These are phyloP conservation scores for Carallia pectinifolia DNA, from an alignment of 345 rosid species.

Conservation along the genomic window DNA sequence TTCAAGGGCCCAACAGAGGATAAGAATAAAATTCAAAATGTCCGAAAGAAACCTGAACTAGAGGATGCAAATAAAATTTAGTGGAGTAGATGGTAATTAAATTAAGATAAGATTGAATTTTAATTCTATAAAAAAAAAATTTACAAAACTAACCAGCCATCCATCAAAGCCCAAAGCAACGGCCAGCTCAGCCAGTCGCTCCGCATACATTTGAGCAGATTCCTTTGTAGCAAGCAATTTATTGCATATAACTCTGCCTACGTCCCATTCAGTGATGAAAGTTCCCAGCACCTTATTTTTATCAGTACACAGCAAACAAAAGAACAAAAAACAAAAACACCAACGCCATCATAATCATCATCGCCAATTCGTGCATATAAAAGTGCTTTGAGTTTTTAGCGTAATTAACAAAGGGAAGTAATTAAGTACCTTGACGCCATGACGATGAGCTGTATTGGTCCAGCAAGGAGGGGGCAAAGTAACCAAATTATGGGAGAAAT, in stretches of 20 bases:
- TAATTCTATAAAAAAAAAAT: neutral
- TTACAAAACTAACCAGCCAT: constrained; percentile 65
- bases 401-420: neutral
- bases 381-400: neutral
- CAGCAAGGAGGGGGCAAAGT: constrained; percentile 92
- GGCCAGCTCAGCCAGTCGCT: constrained; percentile 69
- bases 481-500: constrained; percentile 73
- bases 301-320: constrained; percentile 4
- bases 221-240: constrained; percentile 63
- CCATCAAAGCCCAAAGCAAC: constrained; percentile 74
- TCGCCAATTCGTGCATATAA: neutral
- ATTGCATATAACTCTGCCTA: constrained; percentile 50
- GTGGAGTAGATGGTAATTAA: neutral
- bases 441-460: constrained; percentile 85
- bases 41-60: too few relatives aligned
- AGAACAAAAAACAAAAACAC: too few relatives aligned
- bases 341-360: constrained; percentile 15
- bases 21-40: too few relatives aligned
- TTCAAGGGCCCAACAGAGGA: too few relatives aligned
- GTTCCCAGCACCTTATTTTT: constrained; percentile 69
- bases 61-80: too few relatives aligned
- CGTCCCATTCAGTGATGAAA: constrained; percentile 80
- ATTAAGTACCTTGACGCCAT: constrained; percentile 69
- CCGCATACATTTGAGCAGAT: constrained; percentile 67
- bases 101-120: neutral